Percentiles rank a stretch among this genome's conserved stretches.
phyloP scores from a whole-genome alignment of 495 filamentous ascomycete species.

The Pyrenopolyporus hunteri region DNA sequence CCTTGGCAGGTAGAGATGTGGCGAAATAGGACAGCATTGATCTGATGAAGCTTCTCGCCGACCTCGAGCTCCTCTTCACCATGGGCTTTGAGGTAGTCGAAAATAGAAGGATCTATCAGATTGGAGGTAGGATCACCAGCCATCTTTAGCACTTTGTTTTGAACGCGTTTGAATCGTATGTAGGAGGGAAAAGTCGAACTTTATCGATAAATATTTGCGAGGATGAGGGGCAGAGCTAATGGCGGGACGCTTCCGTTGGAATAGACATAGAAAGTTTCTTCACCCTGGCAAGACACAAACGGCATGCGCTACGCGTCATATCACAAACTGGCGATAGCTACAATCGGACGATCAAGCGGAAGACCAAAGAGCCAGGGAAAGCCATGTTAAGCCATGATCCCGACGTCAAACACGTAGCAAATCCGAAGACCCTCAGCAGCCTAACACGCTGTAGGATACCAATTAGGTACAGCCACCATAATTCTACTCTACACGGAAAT shows the following conservation, averaged over 20 bases:
- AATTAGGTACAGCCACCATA: too few species aligned
- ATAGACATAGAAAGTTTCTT: too few species aligned
- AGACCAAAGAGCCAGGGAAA: too few species aligned
- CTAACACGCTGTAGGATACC: too few species aligned
- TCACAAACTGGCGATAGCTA: too few species aligned
- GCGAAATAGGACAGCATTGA: slow-evolving; percentile 75
- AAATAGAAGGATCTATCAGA: slow-evolving; percentile 81
- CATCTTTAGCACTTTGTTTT: slow-evolving; percentile 34
- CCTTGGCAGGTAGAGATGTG: slow-evolving; percentile 72
- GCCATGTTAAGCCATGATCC: too few species aligned
- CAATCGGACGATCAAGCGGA: too few species aligned
- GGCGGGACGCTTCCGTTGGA: background rate
- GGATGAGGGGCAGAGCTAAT: slow-evolving; percentile 8
- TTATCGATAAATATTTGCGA: slow-evolving; percentile 3
- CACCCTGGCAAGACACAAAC: too few species aligned
- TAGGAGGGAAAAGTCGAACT: slow-evolving; percentile 7
- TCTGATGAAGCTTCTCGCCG: slow-evolving; percentile 81
- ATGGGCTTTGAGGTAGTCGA: slow-evolving; percentile 83
- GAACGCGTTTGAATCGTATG: too few species aligned
- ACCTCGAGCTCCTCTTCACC: slow-evolving; percentile 85
- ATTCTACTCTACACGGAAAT: background rate
- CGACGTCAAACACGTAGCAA: too few species aligned
- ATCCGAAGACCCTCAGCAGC: too few species aligned
- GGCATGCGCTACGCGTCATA: too few species aligned
- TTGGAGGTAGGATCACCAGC: slow-evolving; percentile 32